These are phyloP conservation scores for Sphagnum tenellum DNA, from an alignment of 225 moss, liverwort and hornwort species.

Conservation along the genomic window DNA sequence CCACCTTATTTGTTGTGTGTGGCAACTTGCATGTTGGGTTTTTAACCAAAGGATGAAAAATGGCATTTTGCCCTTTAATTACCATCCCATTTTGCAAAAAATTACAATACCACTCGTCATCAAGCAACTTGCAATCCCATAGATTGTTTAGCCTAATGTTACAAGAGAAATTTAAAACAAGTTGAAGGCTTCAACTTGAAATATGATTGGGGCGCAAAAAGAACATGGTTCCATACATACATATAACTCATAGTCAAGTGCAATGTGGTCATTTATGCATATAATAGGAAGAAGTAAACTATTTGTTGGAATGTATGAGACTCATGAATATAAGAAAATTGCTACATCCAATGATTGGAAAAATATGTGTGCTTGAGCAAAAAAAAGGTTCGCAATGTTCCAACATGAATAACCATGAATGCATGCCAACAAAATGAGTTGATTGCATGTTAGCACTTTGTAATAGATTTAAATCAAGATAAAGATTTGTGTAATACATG, in stretches of 20 bases:
- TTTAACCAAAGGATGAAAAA: conserved; percentile 69
- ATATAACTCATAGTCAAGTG: conserved; percentile 82
- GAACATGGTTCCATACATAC: too few relatives aligned
- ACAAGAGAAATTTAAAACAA: background rate
- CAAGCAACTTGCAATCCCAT: too few relatives aligned
- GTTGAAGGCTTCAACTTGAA: background rate
- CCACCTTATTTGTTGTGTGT: conserved; percentile 66
- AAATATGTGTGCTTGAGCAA: conserved; percentile 94
- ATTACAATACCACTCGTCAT: conserved; percentile 4
- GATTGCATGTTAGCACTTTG: too few relatives aligned
- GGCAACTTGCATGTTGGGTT: conserved; percentile 32
- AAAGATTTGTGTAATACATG: conserved; percentile 33
- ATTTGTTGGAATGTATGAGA: conserved; percentile 89
- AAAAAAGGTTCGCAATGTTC: conserved; percentile 98
- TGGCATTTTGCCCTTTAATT: conserved; percentile 93
- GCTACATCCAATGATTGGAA: conserved; percentile 95
- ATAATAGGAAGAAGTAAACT: conserved; percentile 90
- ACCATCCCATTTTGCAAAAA: conserved; percentile 69
- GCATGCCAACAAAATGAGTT: too few relatives aligned
- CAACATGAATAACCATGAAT: conserved; percentile 6
- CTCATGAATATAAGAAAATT: conserved; percentile 92
- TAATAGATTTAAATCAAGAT: background rate
- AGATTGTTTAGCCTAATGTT: too few relatives aligned
- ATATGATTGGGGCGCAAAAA: too few relatives aligned
- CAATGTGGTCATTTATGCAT: conserved; percentile 93